phyloP scores from a whole-genome alignment of 2,329 filamentous ascomycete species.

The Aspergillus sp. region DNA sequence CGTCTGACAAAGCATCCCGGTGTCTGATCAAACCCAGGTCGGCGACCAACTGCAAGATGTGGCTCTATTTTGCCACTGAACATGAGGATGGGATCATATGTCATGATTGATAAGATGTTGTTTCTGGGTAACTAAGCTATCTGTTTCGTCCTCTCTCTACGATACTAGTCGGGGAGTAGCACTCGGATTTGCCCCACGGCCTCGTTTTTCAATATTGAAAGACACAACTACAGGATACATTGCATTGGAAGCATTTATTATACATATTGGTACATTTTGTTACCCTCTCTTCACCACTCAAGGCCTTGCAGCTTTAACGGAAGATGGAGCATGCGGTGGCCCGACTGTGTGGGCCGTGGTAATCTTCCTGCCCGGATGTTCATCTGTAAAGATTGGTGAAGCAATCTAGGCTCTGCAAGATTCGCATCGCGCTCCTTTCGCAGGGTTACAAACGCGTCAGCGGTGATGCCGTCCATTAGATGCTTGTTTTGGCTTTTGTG shows the following conservation, averaged over 20 bases:
- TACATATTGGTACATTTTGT: not conserved
- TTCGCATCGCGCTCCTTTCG: conserved; percentile 45
- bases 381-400: conserved; percentile 54
- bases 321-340: conserved; percentile 28
- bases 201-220: no score
- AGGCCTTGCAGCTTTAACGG: conserved; percentile 26
- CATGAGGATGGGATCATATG: no score
- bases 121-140: no score
- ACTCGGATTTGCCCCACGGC: no score
- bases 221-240: no score
- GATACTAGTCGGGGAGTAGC: no score
- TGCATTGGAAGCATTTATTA: not conserved
- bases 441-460: conserved; percentile 47
- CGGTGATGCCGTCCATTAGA: conserved; percentile 41
- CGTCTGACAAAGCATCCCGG: not conserved
- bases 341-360: conserved; percentile 30
- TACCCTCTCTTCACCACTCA: conserved; percentile 20
- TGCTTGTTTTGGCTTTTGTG: conserved; percentile 52
- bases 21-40: no score
- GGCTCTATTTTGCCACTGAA: no score
- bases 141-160: no score
- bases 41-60: not conserved
- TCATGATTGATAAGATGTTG: no score
- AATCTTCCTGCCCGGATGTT: conserved; percentile 53
- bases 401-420: conserved; percentile 46